Evolutionary conservation across 345 rosid genomes (phyloP).

Genomic region (Eucalyptus erythrocorys): DNA sequence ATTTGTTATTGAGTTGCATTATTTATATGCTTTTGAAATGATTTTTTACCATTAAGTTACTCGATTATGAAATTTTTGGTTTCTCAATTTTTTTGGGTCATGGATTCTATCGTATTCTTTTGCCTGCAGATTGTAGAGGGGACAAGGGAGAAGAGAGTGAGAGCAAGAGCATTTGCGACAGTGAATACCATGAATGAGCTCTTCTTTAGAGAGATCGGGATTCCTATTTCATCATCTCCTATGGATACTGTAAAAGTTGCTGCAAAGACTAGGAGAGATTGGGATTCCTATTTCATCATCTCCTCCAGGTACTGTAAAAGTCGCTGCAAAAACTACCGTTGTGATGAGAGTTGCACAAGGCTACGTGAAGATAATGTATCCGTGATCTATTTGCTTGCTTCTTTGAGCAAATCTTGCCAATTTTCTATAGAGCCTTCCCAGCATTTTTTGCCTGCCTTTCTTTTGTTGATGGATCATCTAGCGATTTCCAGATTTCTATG

Average conservation of each 20-base stretch:
- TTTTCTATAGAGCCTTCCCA: not conserved
- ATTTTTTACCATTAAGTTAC: not conserved
- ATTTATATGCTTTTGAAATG: not conserved
- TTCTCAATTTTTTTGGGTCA: not conserved
- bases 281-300: not conserved
- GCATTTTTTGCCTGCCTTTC: not conserved
- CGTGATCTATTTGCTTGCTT: not conserved
- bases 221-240: not conserved
- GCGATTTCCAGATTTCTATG: not conserved
- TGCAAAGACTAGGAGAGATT: not conserved
- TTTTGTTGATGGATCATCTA: not conserved
- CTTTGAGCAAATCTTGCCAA: not conserved
- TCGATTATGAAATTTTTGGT: not conserved
- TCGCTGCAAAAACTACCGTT: not conserved
- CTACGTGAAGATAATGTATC: not conserved
- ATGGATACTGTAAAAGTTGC: not conserved
- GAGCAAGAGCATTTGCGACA: not conserved
- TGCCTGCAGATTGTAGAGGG: not conserved
- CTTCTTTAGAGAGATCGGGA: not conserved
- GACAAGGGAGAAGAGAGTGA: not conserved
- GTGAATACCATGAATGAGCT: not conserved
- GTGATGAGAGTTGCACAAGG: not conserved
- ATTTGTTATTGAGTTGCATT: not conserved
- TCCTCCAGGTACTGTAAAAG: not conserved
- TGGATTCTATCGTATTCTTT: not conserved